A percentile compares a stretch with the other conserved stretches of the same genome.
Evolutionary conservation across 768 basidiomycete genomes (phyloP).

Genomic region (Tulasnella sp.): DNA sequence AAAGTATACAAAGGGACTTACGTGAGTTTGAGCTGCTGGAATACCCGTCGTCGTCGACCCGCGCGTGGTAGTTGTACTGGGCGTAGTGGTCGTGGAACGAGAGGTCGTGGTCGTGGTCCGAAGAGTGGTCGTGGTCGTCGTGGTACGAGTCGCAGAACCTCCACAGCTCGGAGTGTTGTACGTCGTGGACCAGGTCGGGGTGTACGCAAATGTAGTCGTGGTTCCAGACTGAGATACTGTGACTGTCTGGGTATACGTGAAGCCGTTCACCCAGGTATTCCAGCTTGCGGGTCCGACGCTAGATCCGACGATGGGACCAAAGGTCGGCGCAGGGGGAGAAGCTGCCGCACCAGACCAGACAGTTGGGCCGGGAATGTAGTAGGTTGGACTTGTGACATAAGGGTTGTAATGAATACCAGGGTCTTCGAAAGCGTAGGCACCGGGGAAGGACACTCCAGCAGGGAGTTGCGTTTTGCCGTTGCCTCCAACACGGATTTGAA

Average conservation of each 20-base stretch:
- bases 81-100: background rate
- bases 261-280: conserved; percentile 3
- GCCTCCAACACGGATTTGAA: conserved; percentile 2
- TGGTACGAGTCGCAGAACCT: background rate
- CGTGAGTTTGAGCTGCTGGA: background rate
- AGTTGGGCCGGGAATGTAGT: conserved; percentile 1
- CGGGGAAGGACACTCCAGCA: conserved; percentile 1
- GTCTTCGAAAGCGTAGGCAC: conserved; percentile 1
- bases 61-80: background rate
- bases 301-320: background rate
- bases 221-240: background rate
- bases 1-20: background rate
- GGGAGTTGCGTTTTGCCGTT: background rate
- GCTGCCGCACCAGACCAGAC: conserved; percentile 10
- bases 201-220: background rate
- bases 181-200: conserved; percentile 4
- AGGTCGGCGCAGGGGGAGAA: conserved; percentile 3
- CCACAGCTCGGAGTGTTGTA: background rate
- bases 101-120: background rate
- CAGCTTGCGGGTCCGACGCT: background rate
- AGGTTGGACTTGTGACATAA: background rate
- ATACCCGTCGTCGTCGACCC: background rate
- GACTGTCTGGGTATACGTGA: background rate
- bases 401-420: conserved; percentile 8
- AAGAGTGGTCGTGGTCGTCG: too few relatives aligned